Evolutionary conservation across 2,329 filamentous ascomycete genomes (phyloP), one percentile per base, ranked within the genome.

Genomic region (Epichloe scottii): DNA sequence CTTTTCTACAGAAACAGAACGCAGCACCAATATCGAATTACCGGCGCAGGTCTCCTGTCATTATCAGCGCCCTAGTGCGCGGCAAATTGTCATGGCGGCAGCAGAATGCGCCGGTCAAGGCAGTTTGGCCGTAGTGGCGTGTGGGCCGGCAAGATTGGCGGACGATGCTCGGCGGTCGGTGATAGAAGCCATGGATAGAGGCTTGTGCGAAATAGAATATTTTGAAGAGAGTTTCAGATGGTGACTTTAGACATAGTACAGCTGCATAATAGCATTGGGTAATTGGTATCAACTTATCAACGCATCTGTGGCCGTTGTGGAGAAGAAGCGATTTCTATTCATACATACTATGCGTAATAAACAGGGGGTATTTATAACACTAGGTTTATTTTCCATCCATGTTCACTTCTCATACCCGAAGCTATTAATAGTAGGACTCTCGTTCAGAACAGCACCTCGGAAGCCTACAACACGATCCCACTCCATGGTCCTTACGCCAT

Each of bases 131-230:
- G 62, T 75, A 0, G 62, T 75, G 12, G 68, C 68, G 0, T 75
- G 72, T 51, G 72, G 72, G 0, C 72, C 72, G 11, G 66, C 64
- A 2, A 62, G 58, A 37, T 71, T 75, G 71, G 69, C 68, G 0
- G 72, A 75, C 52, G 68, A 72, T 33, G 62, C 69, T 3, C 58
- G 72, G 41, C 56, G 54, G 44, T 66, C 68, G 0, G 68, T 70
- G 0, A 62, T 66, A 0, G 57, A 60, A 2, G 55, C 62, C 14
- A 52, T 72, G 17, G 55, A 53, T 2, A 54, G 54, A 5, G 61
- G 62, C 0, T 56, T 55, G 8, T 57, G 55, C 7, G 48, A 45
- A 4, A 51, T 55, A 30, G 53, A 55, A 10, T 56, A 55, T 33
- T 56, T 55, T 48, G 51, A 55, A 46, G 55, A 56, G 37, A 51